Base-by-base conservation (phyloP, 768 basidiomycete species). In the Boletellus sp. region DNA sequence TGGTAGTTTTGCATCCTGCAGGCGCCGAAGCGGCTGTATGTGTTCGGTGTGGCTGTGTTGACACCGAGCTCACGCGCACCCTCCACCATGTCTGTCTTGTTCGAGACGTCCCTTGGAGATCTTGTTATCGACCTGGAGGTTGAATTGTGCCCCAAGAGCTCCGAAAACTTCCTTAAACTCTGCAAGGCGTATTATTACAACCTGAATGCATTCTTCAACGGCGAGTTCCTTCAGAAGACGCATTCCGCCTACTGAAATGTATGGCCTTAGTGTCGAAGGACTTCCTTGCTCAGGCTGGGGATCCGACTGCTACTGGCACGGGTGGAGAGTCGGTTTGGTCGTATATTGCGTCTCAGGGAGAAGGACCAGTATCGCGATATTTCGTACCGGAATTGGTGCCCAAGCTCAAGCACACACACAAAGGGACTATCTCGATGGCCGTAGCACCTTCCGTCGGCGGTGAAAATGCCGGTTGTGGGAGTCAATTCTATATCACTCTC, bases 181-280 rank as follows among this genome's bases (percentile, higher is more conserved):
- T 97, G 94, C 74, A 98, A 97, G 74, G 77, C 90, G 51, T 96
- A 96, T 67, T 95, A 95, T 68, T 98, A 95, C 76, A 95, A 94
- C 66, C 72, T 96, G 53, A 92, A 94, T 66, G 92, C 92, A 0
- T 99, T 99, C 74, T 98, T 98, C 79, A 97, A 99, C 71, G 93
- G 94, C 94, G 53, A 49, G 86, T 72, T 22, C 16, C 6, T 42
- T 40, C 31, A 31, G 23, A n/a, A 20, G 11, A 22, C 37, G 15
- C 42, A 45, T 39, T 33, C n/a, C 23, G 24, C 32, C 15, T 12
- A 22, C 54, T 45, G 35, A 53, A 53, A 42, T 17, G 6, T 12
- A 35, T 36, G 17, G 23, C 39, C 22, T 53, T 53, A 96, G 94
- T 99, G 9, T 94, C 94, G 34, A 96, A 95, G 70, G 93, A 97